A percentile compares a stretch with the other conserved stretches of the same genome.
Evolutionary conservation across 176 grass and related monocot genomes (phyloP).

Genomic region (Oryza coarctata): DNA sequence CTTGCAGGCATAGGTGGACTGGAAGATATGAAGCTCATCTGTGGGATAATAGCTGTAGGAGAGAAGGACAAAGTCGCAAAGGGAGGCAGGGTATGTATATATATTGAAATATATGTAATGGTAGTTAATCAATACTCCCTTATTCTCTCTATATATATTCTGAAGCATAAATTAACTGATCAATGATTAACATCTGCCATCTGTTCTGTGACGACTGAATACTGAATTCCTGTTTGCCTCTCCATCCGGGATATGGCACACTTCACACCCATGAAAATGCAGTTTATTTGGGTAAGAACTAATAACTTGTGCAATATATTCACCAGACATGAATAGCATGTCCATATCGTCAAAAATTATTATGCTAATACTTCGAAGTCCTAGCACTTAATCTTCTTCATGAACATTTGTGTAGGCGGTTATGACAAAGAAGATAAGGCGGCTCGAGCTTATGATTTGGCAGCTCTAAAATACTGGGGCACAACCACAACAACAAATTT

Average conservation of each 20-base stretch:
- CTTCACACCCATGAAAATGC: conserved; percentile 2
- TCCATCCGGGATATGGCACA: conserved; percentile 16
- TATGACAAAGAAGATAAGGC: conserved; percentile 79
- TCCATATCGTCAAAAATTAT: background rate
- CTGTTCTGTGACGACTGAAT: background rate
- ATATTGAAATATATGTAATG: background rate
- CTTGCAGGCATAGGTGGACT: conserved; percentile 73
- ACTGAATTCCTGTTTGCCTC: background rate
- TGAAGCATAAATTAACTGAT: background rate
- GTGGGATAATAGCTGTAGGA: conserved; percentile 78
- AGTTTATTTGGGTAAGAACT: conserved; percentile 69
- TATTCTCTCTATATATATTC: background rate
- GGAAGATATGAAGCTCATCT: conserved; percentile 75
- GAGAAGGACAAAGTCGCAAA: conserved; percentile 73
- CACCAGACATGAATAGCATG: background rate
- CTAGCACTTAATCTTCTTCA: background rate
- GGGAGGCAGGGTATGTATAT: conserved; percentile 60
- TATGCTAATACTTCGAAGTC: background rate
- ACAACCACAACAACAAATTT: conserved; percentile 68
- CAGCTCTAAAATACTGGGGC: conserved; percentile 82
- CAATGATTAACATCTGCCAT: conserved; percentile 17
- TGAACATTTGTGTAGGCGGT: conserved; percentile 46
- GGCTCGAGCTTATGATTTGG: conserved; percentile 72
- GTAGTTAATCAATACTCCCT: background rate
- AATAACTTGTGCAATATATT: background rate